phyloP scores from a whole-genome alignment of 1,284 basidiomycete genomes.

The Naganishia sp. region DNA sequence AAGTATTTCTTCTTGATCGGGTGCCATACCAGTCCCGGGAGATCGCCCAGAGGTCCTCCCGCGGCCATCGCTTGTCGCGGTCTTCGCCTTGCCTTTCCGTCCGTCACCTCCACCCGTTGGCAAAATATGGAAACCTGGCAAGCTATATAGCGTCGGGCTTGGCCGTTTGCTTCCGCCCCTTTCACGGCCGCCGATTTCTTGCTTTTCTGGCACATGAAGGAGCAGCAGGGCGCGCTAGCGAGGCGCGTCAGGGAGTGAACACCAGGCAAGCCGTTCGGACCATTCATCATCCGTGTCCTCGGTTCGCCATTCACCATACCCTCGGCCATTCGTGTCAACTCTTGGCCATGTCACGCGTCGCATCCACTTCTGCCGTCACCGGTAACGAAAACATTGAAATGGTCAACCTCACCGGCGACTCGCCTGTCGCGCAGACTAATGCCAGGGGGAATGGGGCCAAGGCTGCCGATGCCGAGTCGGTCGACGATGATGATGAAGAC shows the following conservation, averaged over 20 bases:
- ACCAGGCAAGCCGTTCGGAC: not conserved
- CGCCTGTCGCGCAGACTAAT: not conserved
- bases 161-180: conserved; percentile 7
- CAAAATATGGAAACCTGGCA: not conserved
- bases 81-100: not conserved
- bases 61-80: not conserved
- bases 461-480: conserved; percentile 1
- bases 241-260: not conserved
- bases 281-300: not conserved
- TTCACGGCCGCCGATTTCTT: not conserved
- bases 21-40: conserved; percentile 49
- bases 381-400: conserved; percentile 5
- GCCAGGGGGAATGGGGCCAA: not conserved
- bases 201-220: not conserved
- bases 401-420: not conserved
- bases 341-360: not conserved
- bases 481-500: conserved; percentile 26
- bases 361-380: not conserved
- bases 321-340: not conserved
- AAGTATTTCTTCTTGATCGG: conserved; percentile 45
- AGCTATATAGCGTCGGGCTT: not conserved
- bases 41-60: conserved; percentile 43
- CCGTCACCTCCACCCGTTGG: not conserved
- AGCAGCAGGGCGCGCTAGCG: no score
- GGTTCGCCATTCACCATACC: not conserved